Percentiles rank a stretch among this genome's conserved stretches.
phyloP scores from a whole-genome alignment of 176 grass and related monocot species.

The Saccharum officinarum region DNA sequence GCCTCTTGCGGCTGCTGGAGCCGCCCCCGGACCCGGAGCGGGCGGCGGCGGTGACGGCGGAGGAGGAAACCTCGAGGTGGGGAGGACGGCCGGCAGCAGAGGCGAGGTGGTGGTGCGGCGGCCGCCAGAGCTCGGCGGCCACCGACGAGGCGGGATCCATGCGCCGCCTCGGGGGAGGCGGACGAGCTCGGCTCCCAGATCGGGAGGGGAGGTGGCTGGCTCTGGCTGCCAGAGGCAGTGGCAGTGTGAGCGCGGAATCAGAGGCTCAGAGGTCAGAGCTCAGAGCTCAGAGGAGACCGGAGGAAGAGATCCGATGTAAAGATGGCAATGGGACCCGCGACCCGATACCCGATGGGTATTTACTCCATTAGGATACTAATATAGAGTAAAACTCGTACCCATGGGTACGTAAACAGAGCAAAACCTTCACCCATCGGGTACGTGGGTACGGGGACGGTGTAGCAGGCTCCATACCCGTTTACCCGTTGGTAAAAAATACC shows the following conservation, averaged over 20 bases:
- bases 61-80: slow-evolving; percentile 34
- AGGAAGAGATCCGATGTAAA: not conserved
- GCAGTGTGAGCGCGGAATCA: slow-evolving; percentile 2
- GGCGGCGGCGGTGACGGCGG: slow-evolving; percentile 39
- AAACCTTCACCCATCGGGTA: too few species aligned
- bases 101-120: not conserved
- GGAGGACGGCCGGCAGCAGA: not conserved
- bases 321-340: too few species aligned
- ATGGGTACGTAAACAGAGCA: too few species aligned
- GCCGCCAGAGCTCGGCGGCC: slow-evolving; percentile 33
- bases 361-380: too few species aligned
- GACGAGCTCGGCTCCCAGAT: not conserved
- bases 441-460: too few species aligned
- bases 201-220: not conserved
- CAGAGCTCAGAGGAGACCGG: slow-evolving; percentile 9
- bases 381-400: too few species aligned
- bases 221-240: not conserved
- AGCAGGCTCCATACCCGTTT: too few species aligned
- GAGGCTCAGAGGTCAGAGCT: not conserved
- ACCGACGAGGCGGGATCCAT: slow-evolving; percentile 33
- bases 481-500: too few species aligned
- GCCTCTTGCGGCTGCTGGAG: slow-evolving; percentile 25
- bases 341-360: too few species aligned
- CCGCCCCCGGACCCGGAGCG: slow-evolving; percentile 1
- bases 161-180: not conserved